Evolutionary conservation across 768 basidiomycete genomes (phyloP).

Genomic region (Mycena filopes): DNA sequence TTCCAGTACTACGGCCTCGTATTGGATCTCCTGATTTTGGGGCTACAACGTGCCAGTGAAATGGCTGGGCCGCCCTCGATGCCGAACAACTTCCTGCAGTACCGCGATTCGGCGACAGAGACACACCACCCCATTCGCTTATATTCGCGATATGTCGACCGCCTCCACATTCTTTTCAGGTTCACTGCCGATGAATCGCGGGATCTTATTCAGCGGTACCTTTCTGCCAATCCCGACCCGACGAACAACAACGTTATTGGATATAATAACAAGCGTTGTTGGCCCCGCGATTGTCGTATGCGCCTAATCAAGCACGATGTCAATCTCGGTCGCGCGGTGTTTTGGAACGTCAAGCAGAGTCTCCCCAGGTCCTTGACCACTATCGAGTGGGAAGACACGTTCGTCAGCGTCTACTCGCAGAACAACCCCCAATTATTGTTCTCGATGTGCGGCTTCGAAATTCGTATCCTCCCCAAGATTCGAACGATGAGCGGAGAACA

Average conservation of each 20-base stretch:
- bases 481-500: constrained; percentile 96
- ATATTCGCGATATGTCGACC: constrained; percentile 96
- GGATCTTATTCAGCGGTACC: constrained; percentile 97
- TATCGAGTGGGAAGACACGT: constrained; percentile 99
- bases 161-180: constrained; percentile 95
- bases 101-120: constrained; percentile 93
- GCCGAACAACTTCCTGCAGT: constrained; percentile 99
- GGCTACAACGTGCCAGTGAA: constrained; percentile 97
- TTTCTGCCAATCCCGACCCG: constrained; percentile 97
- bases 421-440: constrained; percentile 98
- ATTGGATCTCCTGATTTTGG: constrained; percentile 93
- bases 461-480: constrained; percentile 96
- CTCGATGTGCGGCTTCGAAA: constrained; percentile 99
- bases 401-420: constrained; percentile 96
- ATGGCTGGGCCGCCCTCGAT: constrained; percentile 98
- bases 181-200: constrained; percentile 98
- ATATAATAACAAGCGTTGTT: constrained; percentile 99
- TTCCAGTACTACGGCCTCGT: constrained; percentile 99
- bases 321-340: constrained; percentile 96
- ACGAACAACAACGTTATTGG: constrained; percentile 99
- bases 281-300: constrained; percentile 99
- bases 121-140: constrained; percentile 97
- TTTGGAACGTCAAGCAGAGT: constrained; percentile 99
- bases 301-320: constrained; percentile 99
- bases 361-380: constrained; percentile 95